phyloP scores from a whole-genome alignment of 768 basidiomycete genomes.

The Podaxis sp. region DNA sequence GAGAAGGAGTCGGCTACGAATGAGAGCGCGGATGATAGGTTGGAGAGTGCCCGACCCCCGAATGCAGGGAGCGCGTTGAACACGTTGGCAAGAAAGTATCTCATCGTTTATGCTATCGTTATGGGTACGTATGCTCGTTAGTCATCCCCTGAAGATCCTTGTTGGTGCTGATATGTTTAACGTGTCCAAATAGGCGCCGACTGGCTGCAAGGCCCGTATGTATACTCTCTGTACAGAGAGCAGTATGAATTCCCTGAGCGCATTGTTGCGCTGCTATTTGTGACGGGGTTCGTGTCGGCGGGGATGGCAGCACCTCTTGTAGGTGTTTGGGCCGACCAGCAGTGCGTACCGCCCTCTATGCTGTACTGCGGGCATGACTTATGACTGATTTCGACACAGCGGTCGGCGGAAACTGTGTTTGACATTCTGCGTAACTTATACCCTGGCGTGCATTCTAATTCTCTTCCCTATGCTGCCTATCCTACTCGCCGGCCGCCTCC shows the following conservation, averaged over 20 bases:
- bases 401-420: conserved; percentile 68
- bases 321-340: conserved; percentile 76
- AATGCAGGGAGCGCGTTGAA: conserved; percentile 16
- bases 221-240: conserved; percentile 72
- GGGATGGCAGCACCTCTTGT: conserved; percentile 68
- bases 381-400: conserved; percentile 32
- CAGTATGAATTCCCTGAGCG: conserved; percentile 65
- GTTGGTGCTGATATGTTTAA: conserved; percentile 9
- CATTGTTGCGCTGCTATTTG: conserved; percentile 67
- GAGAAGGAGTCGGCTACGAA: conserved; percentile 9
- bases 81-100: conserved; percentile 43
- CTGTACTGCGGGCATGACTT: not conserved
- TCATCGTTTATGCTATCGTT: conserved; percentile 67
- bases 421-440: conserved; percentile 69
- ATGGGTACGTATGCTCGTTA: conserved; percentile 46
- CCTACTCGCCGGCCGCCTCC: conserved; percentile 59
- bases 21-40: conserved; percentile 19
- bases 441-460: conserved; percentile 57
- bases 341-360: conserved; percentile 39
- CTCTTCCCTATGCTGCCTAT: conserved; percentile 55
- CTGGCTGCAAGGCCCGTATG: conserved; percentile 80
- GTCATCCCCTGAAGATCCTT: not conserved
- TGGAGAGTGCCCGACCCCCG: conserved; percentile 16
- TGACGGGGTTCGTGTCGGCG: conserved; percentile 74
- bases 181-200: conserved; percentile 54